Evolutionary conservation across 805 yeast species (phyloP).

Genomic region (Ogataea parapolymorpha): DNA sequence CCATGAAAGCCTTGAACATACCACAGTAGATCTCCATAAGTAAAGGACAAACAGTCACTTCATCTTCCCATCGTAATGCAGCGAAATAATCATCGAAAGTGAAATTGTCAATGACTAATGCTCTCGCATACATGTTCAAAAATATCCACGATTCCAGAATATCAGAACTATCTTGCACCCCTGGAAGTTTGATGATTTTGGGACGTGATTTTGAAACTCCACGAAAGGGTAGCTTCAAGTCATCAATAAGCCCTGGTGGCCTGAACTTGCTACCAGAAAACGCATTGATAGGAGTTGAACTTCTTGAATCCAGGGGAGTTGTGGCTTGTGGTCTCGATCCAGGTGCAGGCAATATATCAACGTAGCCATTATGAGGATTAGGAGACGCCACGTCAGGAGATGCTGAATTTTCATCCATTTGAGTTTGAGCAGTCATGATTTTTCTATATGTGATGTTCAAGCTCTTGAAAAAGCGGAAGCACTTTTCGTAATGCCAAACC

Average conservation of each 20-base stretch:
- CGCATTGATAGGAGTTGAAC: slow-evolving; percentile 15
- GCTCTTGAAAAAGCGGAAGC: slow-evolving; percentile 51
- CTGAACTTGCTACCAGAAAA: slow-evolving; percentile 9
- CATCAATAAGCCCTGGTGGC: slow-evolving; percentile 27
- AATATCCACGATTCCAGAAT: slow-evolving; percentile 74
- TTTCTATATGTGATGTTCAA: slow-evolving; percentile 41
- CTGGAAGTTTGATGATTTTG: slow-evolving; percentile 21
- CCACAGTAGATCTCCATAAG: slow-evolving; percentile 70
- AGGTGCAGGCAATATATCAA: slow-evolving; percentile 22
- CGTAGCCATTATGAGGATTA: slow-evolving; percentile 13
- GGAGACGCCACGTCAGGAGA: slow-evolving; percentile 8
- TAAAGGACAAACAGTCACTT: slow-evolving; percentile 45
- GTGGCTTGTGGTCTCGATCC: slow-evolving; percentile 10
- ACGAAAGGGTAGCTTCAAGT: slow-evolving; percentile 31
- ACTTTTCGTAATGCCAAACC: slow-evolving; percentile 60
- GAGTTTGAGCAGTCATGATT: slow-evolving; percentile 29
- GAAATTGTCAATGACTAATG: slow-evolving; percentile 64
- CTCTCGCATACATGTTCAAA: slow-evolving; percentile 63
- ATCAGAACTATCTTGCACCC: slow-evolving; percentile 32
- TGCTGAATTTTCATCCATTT: slow-evolving; percentile 4
- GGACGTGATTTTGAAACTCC: slow-evolving; percentile 25
- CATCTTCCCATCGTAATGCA: slow-evolving; percentile 48
- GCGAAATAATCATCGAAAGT: slow-evolving; percentile 76
- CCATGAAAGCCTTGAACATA: slow-evolving; percentile 52
- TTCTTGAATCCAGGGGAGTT: slow-evolving; percentile 18